phyloP scores from a whole-genome alignment of 73 alveolate genomes.

The Paraurostyla sp. region DNA sequence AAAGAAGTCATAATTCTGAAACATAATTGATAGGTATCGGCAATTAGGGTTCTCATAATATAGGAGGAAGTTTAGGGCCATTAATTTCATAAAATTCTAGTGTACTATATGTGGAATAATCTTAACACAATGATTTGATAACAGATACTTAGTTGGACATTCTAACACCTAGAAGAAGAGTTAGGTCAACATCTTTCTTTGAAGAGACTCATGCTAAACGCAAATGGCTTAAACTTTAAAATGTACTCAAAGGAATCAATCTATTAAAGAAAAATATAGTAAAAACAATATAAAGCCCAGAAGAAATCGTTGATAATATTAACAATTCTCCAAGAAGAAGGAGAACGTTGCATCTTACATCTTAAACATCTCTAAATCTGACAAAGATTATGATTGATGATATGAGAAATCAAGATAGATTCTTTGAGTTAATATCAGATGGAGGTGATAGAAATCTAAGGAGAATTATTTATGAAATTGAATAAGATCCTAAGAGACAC shows the following conservation, averaged over 20 bases:
- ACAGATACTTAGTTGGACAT: no score
- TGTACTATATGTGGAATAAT: no score
- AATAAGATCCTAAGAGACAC: conserved; percentile 50
- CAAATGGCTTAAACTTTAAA: conserved; percentile 35
- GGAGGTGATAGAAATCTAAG: conserved; percentile 30
- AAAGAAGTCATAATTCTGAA: no score
- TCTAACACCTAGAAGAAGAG: background rate
- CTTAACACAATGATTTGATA: no score
- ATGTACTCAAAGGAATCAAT: conserved; percentile 51
- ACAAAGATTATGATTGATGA: conserved; percentile 28
- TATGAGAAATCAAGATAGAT: conserved; percentile 26
- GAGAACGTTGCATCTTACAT: background rate
- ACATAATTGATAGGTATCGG: no score
- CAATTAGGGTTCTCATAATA: no score
- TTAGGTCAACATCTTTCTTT: conserved; percentile 9
- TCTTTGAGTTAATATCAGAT: conserved; percentile 1
- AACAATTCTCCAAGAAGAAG: conserved; percentile 59
- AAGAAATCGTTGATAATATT: conserved; percentile 37
- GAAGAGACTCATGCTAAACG: conserved; percentile 15
- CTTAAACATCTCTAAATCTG: background rate
- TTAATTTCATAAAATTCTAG: no score
- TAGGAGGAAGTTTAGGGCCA: no score
- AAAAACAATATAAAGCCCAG: conserved; percentile 30
- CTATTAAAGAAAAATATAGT: conserved; percentile 35
- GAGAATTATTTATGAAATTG: background rate